Evolutionary conservation across 2,329 filamentous ascomycete genomes (phyloP).

Genomic region (Ophiocordyceps camponoti-saundersi): DNA sequence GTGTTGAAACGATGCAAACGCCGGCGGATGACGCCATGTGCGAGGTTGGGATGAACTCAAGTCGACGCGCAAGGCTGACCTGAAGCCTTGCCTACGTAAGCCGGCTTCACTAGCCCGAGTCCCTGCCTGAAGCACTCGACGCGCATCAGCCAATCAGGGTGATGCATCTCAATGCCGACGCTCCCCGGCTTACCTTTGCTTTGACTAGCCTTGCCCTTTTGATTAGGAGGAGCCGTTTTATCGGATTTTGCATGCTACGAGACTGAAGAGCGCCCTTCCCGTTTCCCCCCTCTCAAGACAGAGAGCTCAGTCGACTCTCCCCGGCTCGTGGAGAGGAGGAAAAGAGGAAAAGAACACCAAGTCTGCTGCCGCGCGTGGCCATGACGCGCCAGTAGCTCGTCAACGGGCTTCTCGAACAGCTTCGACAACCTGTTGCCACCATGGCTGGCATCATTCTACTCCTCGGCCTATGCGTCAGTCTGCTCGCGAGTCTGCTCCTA

Average conservation of each 20-base stretch:
- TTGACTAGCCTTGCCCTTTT: not conserved
- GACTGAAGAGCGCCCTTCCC: too few relatives aligned
- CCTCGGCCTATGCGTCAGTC: constrained; percentile 22
- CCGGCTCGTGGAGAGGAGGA: too few relatives aligned
- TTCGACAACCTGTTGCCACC: constrained; percentile 2
- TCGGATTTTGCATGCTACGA: not conserved
- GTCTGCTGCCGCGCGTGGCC: not conserved
- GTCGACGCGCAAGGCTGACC: not conserved
- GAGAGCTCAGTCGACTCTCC: too few relatives aligned
- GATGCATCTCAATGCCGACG: not conserved
- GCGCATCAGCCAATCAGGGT: not conserved
- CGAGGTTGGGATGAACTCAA: not conserved
- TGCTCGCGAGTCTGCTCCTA: not conserved
- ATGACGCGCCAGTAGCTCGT: not conserved
- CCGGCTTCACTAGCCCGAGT: not conserved
- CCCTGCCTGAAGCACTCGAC: not conserved
- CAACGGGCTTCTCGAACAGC: not conserved
- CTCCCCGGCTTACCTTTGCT: not conserved
- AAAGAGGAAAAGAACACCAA: too few relatives aligned
- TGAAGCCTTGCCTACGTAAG: not conserved
- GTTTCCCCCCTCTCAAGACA: too few relatives aligned
- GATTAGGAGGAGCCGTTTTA: not conserved
- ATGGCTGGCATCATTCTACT: constrained; percentile 24
- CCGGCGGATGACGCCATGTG: not conserved
- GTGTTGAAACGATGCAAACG: not conserved